Percentiles rank a stretch among this genome's conserved stretches.
phyloP scores from a whole-genome alignment of 495 filamentous ascomycete species.

The Podospora pseudoanserina region DNA sequence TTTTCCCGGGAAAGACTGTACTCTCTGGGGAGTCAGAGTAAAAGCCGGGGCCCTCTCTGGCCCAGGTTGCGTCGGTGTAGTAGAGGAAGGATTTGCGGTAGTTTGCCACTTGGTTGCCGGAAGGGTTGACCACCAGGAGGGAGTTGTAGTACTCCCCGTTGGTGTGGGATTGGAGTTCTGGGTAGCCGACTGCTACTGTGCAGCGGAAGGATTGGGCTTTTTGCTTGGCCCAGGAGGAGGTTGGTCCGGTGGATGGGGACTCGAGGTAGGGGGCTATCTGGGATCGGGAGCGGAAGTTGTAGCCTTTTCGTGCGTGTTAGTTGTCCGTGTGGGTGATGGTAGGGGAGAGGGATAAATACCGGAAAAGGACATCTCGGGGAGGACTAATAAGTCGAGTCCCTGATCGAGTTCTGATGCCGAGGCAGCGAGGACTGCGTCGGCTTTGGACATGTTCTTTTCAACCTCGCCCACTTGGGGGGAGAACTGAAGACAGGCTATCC shows the following conservation, averaged over 20 bases:
- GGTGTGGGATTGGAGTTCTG: constrained; percentile 57
- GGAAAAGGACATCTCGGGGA: constrained; percentile 86
- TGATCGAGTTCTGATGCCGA: constrained; percentile 54
- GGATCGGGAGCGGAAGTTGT: constrained; percentile 79
- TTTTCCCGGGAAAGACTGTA: constrained; percentile 31
- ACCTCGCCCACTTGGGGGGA: constrained; percentile 69
- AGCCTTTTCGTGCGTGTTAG: constrained; percentile 51
- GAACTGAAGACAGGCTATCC: constrained; percentile 80
- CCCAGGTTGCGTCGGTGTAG: constrained; percentile 70
- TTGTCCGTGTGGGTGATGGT: background rate
- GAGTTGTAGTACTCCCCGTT: constrained; percentile 70
- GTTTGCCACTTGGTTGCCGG: constrained; percentile 69
- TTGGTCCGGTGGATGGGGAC: constrained; percentile 65
- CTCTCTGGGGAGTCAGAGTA: constrained; percentile 22
- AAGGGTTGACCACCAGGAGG: constrained; percentile 68
- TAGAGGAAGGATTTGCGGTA: constrained; percentile 91
- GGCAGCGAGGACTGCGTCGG: constrained; percentile 64
- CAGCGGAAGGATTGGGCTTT: constrained; percentile 70
- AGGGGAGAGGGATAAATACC: constrained; percentile 44
- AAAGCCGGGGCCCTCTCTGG: constrained; percentile 70
- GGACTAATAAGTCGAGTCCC: constrained; percentile 65
- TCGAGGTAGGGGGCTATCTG: constrained; percentile 82
- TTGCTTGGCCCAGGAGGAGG: constrained; percentile 73
- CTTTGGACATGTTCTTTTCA: constrained; percentile 68
- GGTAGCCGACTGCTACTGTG: constrained; percentile 85